phyloP scores from a whole-genome alignment of 169 alveolate species.

The Plasmodium gallinaceum region DNA sequence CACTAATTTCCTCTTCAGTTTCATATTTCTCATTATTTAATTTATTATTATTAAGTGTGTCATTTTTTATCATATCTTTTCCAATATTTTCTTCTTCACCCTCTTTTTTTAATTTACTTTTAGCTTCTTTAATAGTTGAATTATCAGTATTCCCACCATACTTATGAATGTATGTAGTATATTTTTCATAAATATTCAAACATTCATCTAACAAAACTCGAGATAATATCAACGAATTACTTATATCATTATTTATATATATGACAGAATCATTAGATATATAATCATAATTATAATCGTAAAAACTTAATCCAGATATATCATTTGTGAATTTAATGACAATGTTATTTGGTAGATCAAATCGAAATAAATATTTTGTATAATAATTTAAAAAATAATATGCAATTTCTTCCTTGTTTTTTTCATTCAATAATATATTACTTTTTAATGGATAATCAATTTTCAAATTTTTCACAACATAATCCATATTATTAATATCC shows the following conservation, averaged over 20 bases:
- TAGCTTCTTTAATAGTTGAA: constrained; percentile 24
- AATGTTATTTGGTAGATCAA: constrained; percentile 66
- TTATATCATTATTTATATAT: constrained; percentile 37
- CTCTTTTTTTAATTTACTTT: constrained; percentile 15
- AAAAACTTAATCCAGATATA: constrained; percentile 59
- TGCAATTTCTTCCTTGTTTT: constrained; percentile 69
- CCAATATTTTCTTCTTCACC: background rate
- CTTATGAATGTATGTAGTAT: constrained; percentile 68
- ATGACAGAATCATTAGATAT: constrained; percentile 41
- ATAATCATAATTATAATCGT: constrained; percentile 65
- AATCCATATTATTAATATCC: constrained; percentile 48
- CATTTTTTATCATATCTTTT: background rate
- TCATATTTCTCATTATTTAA: background rate
- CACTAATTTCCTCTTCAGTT: constrained; percentile 1
- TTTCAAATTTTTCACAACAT: constrained; percentile 40
- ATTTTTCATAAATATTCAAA: constrained; percentile 58
- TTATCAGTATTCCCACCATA: constrained; percentile 54
- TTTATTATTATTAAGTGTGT: background rate
- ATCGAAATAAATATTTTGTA: constrained; percentile 61
- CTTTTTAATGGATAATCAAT: constrained; percentile 53
- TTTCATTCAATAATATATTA: constrained; percentile 18
- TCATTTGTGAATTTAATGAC: constrained; percentile 24
- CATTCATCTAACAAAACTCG: constrained; percentile 65
- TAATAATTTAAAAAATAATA: constrained; percentile 69
- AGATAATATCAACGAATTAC: constrained; percentile 42